Evolutionary conservation across 106 monocot genomes (phyloP), one percentile per base, ranked within the genome.

Genomic region (Triglochin maritima): DNA sequence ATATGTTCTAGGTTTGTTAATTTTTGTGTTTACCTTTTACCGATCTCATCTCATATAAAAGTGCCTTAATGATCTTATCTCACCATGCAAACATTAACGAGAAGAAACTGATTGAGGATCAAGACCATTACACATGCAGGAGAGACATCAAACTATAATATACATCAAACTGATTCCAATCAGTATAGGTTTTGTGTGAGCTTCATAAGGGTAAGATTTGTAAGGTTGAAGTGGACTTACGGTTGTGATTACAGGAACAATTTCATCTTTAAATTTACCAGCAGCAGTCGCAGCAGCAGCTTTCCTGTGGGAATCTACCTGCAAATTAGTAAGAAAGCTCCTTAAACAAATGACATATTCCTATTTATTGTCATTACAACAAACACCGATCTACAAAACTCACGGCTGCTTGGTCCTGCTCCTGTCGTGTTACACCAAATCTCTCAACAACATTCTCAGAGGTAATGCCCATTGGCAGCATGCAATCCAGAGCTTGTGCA

Each of bases 221-320:
- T 29, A 29, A 29, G 29, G 6, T 3, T 15, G 10, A 12, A 50
- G 17, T 15, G 62, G 9, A 14, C 4, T 67, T 69, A 93, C 88
- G 88, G 81, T 81, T 50, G 86, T 88, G 7, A 66, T 65, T 9
- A 93, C 88, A 60, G 88, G 92, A 50, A 88, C 60, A 56, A 93
- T 93, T 80, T 93, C 92, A 70, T 88, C 92, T 70, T 86, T 93
- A 65, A 88, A 93, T 83, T 86, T 93, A 51, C 88, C 85, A 64
- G 81, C 48, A 65, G 78, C 74, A 50, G 45, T 47, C 54, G 92
- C 92, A 59, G 83, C 92, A 70, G 81, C 83, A 45, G 92, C 92
- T 42, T 79, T 76, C 71, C 69, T 85, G 71, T 93, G 92, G 47
- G 92, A 93, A 60, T 86, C 81, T 74, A 93, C 92, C 92, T 93